Percentiles rank a stretch among this genome's conserved stretches.
These are phyloP conservation scores for Senecio squalidus DNA, from an alignment of 140 eudicot genomes.

Conservation along the genomic window DNA sequence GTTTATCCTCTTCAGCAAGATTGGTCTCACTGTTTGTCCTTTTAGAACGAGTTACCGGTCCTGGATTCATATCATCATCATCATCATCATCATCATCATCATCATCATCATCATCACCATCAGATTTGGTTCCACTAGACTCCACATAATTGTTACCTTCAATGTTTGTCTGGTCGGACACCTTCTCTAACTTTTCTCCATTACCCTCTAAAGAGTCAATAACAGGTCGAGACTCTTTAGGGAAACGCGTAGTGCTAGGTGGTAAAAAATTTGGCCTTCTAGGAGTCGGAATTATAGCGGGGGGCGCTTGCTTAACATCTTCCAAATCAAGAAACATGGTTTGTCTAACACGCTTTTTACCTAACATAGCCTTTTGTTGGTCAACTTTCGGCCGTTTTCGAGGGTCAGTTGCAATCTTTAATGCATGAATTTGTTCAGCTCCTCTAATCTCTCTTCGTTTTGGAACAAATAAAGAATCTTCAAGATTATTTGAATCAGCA, in stretches of 20 bases:
- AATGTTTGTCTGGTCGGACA: constrained; percentile 38
- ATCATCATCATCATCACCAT: constrained; percentile 11
- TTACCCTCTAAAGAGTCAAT: constrained; percentile 30
- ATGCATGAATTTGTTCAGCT: constrained; percentile 60
- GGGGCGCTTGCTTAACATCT: constrained; percentile 83
- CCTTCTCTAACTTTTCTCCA: constrained; percentile 59
- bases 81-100: constrained; percentile 11
- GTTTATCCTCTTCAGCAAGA: constrained; percentile 44
- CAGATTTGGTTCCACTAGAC: constrained; percentile 64
- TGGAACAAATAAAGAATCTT: constrained; percentile 37
- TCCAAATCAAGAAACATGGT: constrained; percentile 85
- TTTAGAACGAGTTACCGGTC: constrained; percentile 43
- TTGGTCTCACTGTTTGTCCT: constrained; percentile 45
- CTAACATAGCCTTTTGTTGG: constrained; percentile 78
- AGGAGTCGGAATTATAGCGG: constrained; percentile 55
- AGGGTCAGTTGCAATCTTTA: constrained; percentile 50
- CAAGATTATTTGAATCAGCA: constrained; percentile 34
- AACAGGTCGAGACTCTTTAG: constrained; percentile 42
- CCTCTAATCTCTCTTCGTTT: constrained; percentile 58
- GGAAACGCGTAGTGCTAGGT: constrained; percentile 41
- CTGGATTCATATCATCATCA: constrained; percentile 46
- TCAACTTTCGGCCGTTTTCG: constrained; percentile 69
- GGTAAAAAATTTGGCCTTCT: constrained; percentile 63
- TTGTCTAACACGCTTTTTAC: constrained; percentile 88
- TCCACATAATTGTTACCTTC: constrained; percentile 60